Percentiles rank a stretch among this genome's conserved stretches.
phyloP scores from a whole-genome alignment of 306 rosid genomes.

The Arachis hypogaea region DNA sequence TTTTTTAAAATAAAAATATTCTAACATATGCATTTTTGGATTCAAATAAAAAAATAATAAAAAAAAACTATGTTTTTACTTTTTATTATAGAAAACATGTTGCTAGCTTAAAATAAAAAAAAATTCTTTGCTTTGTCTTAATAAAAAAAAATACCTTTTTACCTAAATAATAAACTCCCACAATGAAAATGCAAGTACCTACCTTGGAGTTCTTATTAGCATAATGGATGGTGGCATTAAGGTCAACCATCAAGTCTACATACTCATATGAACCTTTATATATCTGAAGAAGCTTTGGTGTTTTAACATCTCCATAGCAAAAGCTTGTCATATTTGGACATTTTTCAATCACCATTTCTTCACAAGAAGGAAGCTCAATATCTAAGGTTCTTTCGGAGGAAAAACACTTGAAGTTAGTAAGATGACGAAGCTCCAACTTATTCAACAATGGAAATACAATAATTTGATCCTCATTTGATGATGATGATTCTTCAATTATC shows the following conservation, averaged over 20 bases:
- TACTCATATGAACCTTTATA: constrained; percentile 33
- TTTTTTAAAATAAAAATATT: no score
- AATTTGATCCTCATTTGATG: neutral
- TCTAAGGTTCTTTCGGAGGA: constrained; percentile 8
- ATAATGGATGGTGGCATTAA: constrained; percentile 26
- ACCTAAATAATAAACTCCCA: neutral
- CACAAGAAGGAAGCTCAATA: constrained; percentile 32
- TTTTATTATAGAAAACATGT: no score
- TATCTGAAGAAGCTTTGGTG: constrained; percentile 32
- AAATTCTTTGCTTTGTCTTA: no score
- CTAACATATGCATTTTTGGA: no score
- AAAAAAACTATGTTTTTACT: no score
- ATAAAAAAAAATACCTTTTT: no score
- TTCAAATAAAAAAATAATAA: no score
- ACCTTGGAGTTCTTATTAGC: constrained; percentile 25
- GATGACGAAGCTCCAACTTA: constrained; percentile 35
- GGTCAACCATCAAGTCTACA: constrained; percentile 26
- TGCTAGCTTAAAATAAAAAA: no score
- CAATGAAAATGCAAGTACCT: constrained; percentile 22
- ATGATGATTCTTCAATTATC: neutral
- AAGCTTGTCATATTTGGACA: constrained; percentile 31
- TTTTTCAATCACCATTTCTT: constrained; percentile 37
- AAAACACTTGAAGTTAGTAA: constrained; percentile 21
- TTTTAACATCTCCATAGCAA: constrained; percentile 25
- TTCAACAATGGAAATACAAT: constrained; percentile 23